Evolutionary conservation across 768 basidiomycete genomes (phyloP), one percentile per base, ranked within the genome.

Genomic region (Leccinum obscurum): DNA sequence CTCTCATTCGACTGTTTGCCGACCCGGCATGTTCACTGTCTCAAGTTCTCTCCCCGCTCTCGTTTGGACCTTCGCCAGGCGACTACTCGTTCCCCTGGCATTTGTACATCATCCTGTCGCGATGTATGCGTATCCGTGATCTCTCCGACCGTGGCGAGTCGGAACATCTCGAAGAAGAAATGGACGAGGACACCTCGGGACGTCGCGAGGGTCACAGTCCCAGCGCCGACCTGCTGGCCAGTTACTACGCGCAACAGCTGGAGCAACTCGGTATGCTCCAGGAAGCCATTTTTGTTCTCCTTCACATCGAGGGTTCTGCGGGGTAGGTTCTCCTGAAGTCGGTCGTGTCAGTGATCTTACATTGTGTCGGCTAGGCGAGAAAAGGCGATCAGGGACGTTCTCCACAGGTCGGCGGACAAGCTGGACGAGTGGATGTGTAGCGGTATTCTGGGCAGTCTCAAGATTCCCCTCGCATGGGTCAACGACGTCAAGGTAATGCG

Each of bases 51-150:
- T 75, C 82, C 11, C 89, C 95, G 0, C 76, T 87, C 8, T 91
- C 91, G 24, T 93, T 90, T 64, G 83, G 86, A 1, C 75, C 89
- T 2, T 88, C 86, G 6, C 88, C 89, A 0, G 73, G 85, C n/a
- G 94, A 95, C 71, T 88, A 85, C 70, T 85, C 93, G 22, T 77
- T 97, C 57, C 82, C 91, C 7, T 99, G 96, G 96, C 94, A 98
- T 75, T 69, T 98, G 35, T 98, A 96, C 72, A 84, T 94, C 57
- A 78, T 98, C 35, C 77, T 98, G 52, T 90, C 94, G 15, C 83
- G 89, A 26, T 90, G 89, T 61, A 86, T 97, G 77, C 81, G 88
- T 28, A 76, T 90, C 39, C 84, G 95, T 22, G 95, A 98, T 71
- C 90, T 96, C 65, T 84, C 86, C n/a, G 96, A 98, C 71, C 84